Percentiles rank a stretch among this genome's conserved stretches.
These are phyloP conservation scores for Lyophyllum decastes DNA, from an alignment of 768 basidiomycete genomes.

Conservation along the genomic window DNA sequence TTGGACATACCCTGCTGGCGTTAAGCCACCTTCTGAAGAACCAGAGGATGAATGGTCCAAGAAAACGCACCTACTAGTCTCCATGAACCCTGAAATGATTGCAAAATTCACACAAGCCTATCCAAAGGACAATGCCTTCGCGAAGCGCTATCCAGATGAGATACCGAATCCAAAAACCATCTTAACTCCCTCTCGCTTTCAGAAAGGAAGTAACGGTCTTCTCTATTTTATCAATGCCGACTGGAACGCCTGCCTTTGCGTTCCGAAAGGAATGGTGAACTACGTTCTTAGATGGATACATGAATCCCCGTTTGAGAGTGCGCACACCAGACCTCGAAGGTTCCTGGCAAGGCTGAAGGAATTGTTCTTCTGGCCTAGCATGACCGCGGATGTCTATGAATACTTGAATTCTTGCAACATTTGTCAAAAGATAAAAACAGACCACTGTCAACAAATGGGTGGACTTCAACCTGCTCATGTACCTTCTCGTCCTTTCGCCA, in stretches of 20 bases:
- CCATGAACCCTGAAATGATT: background rate
- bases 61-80: background rate
- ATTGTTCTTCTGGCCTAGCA: background rate
- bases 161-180: background rate
- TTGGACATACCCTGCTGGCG: background rate
- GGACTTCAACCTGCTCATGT: background rate
- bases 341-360: constrained; percentile 11
- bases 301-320: constrained; percentile 16
- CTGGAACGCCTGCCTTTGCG: constrained; percentile 19
- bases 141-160: background rate
- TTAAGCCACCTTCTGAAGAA: background rate
- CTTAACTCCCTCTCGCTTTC: background rate
- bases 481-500: background rate
- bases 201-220: background rate
- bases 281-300: constrained; percentile 14
- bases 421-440: background rate
- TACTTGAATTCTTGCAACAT: background rate
- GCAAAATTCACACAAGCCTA: background rate
- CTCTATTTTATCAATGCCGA: constrained; percentile 21
- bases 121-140: background rate
- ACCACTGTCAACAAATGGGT: background rate
- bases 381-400: background rate
- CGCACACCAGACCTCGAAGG: constrained; percentile 3
- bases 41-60: background rate
- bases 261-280: constrained; percentile 7